Evolutionary conservation across 2,329 filamentous ascomycete genomes (phyloP), one percentile per base, ranked within the genome.

Genomic region (Trichoderma atrobrunneum): DNA sequence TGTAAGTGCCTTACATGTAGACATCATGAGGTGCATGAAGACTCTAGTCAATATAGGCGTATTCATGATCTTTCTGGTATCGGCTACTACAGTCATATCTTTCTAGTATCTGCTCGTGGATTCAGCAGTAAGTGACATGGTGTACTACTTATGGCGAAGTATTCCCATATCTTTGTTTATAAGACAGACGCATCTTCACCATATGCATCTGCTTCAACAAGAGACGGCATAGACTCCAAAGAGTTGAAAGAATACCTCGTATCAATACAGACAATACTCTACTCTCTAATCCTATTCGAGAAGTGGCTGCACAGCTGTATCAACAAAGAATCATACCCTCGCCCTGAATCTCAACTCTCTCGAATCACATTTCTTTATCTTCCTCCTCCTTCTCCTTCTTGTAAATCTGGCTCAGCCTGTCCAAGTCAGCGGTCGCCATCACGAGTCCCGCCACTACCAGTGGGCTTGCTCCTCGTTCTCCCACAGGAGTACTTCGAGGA

Each of bases 371-470:
- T 14, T n/a, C 34, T 59, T 28, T n/a, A 3, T 24, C 32, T 14
- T 51, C 34, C 11, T 57, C 24, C 32, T 24, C 32, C 43, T 51
- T 26, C 11, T 57, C 24, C 43, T 18, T 56, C 28, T 14, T 57
- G 7, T 28, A 14, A 32, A 3, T 10, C n/a, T 70, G 54, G 64
- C 78, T 80, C 66, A 81, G 71, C n/a, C 79, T 76, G 39, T 81
- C 80, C 39, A 81, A 73, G n/a, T 81, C 77, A 28, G 74, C 74
- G 36, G 77, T 76, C 36, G 78, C 80, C 73, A 81, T 57, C 21
- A 76, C 71, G 59, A 79, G 71, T 24, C 77, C 77, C 7, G 78
- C 79, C 71, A 77, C 72, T 34, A 73, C 78, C 60, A 79, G 71
- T 8, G 77, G 76, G 34, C 74, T 74, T 30, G 77, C 75, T 32